A percentile compares a stretch with the other conserved stretches of the same genome.
phyloP scores from a whole-genome alignment of 345 rosid species.

The Melaleuca quinquenervia region DNA sequence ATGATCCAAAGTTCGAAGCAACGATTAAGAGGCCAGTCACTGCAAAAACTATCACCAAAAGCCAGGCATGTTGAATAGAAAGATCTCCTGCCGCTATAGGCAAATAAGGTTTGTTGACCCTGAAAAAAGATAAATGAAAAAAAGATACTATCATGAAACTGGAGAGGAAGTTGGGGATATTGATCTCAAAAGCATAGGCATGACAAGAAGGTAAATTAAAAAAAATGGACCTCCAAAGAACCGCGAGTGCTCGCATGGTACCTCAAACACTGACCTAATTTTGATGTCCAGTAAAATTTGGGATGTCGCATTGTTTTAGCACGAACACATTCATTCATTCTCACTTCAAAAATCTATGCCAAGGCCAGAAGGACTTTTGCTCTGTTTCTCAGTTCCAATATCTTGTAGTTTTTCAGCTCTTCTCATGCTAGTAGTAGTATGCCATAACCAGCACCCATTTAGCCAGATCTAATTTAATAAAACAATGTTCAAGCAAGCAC shows the following conservation, averaged over 20 bases:
- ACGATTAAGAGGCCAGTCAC: constrained; percentile 64
- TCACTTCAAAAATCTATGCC: background rate
- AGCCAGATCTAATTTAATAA: background rate
- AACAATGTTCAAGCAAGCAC: background rate
- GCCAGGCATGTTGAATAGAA: constrained; percentile 84
- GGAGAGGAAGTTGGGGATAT: background rate
- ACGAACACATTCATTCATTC: background rate
- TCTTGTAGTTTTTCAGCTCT: background rate
- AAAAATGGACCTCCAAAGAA: background rate
- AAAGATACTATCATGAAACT: background rate
- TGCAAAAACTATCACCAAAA: constrained; percentile 71
- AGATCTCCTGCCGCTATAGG: constrained; percentile 99
- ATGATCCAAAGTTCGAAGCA: constrained; percentile 67
- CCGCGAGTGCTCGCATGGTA: background rate
- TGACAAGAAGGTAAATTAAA: background rate
- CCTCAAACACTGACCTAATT: background rate
- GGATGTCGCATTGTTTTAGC: background rate
- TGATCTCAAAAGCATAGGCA: background rate
- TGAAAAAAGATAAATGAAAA: constrained; percentile 14
- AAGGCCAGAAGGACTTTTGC: background rate
- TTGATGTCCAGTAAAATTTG: background rate
- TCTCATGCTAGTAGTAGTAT: background rate
- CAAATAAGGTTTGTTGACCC: constrained; percentile 96
- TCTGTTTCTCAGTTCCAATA: background rate
- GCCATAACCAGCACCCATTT: background rate